Evolutionary conservation across 2,329 filamentous ascomycete genomes (phyloP).

Genomic region (Fonsecaea pedrosoi): DNA sequence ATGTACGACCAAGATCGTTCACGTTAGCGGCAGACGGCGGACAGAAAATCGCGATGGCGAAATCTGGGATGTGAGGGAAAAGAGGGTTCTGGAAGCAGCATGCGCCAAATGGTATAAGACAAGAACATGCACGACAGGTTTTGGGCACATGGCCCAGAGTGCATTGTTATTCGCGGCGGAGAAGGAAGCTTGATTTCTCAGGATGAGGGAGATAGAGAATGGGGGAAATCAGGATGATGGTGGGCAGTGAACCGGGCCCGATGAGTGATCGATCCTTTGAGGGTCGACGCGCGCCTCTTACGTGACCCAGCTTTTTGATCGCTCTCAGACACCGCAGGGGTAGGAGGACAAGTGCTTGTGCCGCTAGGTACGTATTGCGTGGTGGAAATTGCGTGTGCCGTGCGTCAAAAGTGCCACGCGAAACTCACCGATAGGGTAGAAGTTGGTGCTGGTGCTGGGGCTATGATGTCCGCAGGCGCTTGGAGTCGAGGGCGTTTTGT

Average conservation of each 20-base stretch:
- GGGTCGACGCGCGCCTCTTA: constrained; percentile 17
- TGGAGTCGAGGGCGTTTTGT: neutral
- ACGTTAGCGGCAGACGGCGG: constrained; percentile 8
- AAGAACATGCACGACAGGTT: neutral
- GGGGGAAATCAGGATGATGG: neutral
- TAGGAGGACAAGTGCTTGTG: neutral
- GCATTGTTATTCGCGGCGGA: constrained; percentile 4
- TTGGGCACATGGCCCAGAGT: constrained; percentile 7
- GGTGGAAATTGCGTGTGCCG: neutral
- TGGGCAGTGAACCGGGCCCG: neutral
- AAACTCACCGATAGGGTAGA: constrained; percentile 12
- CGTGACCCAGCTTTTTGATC: constrained; percentile 12
- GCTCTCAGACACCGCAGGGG: neutral
- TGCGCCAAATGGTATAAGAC: neutral
- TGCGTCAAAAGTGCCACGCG: constrained; percentile 4
- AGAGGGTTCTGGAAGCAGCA: constrained; percentile 8
- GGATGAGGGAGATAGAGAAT: neutral
- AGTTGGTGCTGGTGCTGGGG: neutral
- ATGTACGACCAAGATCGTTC: constrained; percentile 3
- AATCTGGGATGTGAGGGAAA: neutral
- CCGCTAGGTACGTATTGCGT: neutral
- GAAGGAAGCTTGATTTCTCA: constrained; percentile 16
- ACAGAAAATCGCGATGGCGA: constrained; percentile 10
- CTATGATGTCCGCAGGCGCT: neutral
- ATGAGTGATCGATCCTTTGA: constrained; percentile 17